Base-by-base conservation (phyloP, 2,329 filamentous ascomycete species). In the Annulohypoxylon truncatum region DNA sequence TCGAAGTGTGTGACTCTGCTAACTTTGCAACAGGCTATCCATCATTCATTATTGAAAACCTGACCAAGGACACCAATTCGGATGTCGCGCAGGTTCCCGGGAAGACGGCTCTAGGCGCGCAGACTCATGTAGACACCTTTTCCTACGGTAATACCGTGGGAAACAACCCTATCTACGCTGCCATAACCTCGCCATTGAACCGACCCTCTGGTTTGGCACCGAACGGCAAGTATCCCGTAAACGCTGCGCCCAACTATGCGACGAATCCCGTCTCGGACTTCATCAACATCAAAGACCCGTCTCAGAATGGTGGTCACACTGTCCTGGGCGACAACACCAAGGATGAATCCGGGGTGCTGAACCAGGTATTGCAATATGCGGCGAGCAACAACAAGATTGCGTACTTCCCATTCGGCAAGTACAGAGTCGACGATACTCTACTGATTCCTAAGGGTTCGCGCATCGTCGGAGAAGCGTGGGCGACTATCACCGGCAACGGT, bases 401-500 rank as follows among this genome's bases (percentile, higher is more conserved):
- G 13, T 89, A 83, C 72, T 83, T 89, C 70, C 85, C 86, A 31
- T 83, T 83, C 57, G 86, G 86, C 42, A 81, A 84, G 56, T 88
- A 89, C 73, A 77, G 82, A 8, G 81, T 88, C 24, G 80, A 81
- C 12, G 77, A 79, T 46, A 88, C 86, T 0, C 77, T 88, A 18
- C 74, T 80, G 5, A 77, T 89, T 12, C 85, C 86, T 0, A 70
- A 75, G 1, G 81, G 82, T 10, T 81, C 82, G 20, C 82, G 81
- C 13, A 83, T 89, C 55, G 80, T 87, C 2, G 86, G 86, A 22
- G 84, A 88, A 68, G 80, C 77, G 0, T 85, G 82, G 80, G 78
- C 83, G 1, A 82, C 82, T 35, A 84, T 89, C 67, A 82, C 86
- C 57, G 85, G 83, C 13, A 81, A 78, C 51, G 87, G 87, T 13